phyloP scores from a whole-genome alignment of 1,284 basidiomycete genomes.

The Rhodotorula sp. region DNA sequence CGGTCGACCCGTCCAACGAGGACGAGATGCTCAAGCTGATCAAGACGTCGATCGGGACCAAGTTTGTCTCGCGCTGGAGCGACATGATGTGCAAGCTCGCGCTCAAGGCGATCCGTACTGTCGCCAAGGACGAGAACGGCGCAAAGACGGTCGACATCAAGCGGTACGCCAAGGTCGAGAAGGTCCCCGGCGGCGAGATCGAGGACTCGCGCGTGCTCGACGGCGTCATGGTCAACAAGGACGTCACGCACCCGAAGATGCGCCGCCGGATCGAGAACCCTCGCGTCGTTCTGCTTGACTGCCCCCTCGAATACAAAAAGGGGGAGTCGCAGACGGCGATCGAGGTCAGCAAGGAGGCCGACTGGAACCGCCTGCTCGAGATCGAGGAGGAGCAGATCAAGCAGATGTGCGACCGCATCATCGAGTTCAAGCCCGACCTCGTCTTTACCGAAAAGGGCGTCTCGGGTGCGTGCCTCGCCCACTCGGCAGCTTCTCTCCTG shows the following conservation, averaged over 20 bases:
- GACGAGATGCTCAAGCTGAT: conserved; percentile 93
- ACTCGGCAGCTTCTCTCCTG: not conserved
- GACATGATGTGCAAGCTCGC: conserved; percentile 97
- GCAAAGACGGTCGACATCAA: conserved; percentile 92
- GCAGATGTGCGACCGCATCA: conserved; percentile 77
- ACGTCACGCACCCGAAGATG: conserved; percentile 98
- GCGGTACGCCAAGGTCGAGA: conserved; percentile 95
- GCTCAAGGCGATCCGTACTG: conserved; percentile 82
- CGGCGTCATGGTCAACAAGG: conserved; percentile 98
- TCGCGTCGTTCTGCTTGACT: conserved; percentile 87
- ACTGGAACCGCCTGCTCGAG: conserved; percentile 90
- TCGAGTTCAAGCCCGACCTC: conserved; percentile 93
- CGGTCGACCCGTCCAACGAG: conserved; percentile 85
- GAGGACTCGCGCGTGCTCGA: conserved; percentile 85
- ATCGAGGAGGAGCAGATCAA: conserved; percentile 99
- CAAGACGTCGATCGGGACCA: conserved; percentile 99
- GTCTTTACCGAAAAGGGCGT: conserved; percentile 98
- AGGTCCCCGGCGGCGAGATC: conserved; percentile 95
- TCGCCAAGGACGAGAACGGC: conserved; percentile 61
- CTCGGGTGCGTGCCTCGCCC: conserved; percentile 63
- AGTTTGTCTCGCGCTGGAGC: conserved; percentile 94
- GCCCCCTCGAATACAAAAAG: conserved; percentile 98
- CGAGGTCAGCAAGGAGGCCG: conserved; percentile 90
- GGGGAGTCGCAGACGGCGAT: conserved; percentile 80
- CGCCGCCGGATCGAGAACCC: conserved; percentile 87